Evolutionary conservation across 192 early-diverging fungal species (phyloP).

Genomic region (Haplosporangium gracile): DNA sequence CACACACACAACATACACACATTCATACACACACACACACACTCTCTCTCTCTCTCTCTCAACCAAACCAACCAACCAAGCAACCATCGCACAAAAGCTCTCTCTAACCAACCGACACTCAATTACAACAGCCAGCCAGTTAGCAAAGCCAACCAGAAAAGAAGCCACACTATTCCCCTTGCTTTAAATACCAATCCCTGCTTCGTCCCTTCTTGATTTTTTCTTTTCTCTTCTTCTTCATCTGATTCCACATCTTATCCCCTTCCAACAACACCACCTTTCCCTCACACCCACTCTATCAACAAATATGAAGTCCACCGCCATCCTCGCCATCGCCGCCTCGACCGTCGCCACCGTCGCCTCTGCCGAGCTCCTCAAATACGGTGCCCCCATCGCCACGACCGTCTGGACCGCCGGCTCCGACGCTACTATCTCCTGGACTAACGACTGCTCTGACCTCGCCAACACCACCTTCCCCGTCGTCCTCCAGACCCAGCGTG

Average conservation of each 20-base stretch:
- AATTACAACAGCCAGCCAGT: not conserved
- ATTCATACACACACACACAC: no score
- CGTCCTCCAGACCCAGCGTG: not conserved
- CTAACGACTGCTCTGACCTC: conserved; percentile 17
- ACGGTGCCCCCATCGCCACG: conserved; percentile 10
- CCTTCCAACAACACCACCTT: conserved; percentile 3
- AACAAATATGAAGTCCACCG: conserved; percentile 30
- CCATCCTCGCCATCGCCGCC: conserved; percentile 21
- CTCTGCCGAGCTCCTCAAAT: conserved; percentile 12
- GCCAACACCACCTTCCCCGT: conserved; percentile 20
- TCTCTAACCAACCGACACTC: not conserved
- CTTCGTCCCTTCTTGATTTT: not conserved
- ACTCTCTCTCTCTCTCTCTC: not conserved
- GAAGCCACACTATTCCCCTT: not conserved
- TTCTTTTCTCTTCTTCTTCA: conserved; percentile 13
- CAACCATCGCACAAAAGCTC: not conserved
- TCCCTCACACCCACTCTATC: not conserved
- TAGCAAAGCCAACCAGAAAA: not conserved
- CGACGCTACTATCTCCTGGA: conserved; percentile 28
- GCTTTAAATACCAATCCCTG: not conserved
- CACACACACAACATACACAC: not conserved
- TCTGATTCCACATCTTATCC: conserved; percentile 38
- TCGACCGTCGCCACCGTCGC: conserved; percentile 22
- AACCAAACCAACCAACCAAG: not conserved
- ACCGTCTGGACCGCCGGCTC: conserved; percentile 23